Evolutionary conservation across 495 filamentous ascomycete genomes (phyloP).

Genomic region (Lineolata rhizophorae): DNA sequence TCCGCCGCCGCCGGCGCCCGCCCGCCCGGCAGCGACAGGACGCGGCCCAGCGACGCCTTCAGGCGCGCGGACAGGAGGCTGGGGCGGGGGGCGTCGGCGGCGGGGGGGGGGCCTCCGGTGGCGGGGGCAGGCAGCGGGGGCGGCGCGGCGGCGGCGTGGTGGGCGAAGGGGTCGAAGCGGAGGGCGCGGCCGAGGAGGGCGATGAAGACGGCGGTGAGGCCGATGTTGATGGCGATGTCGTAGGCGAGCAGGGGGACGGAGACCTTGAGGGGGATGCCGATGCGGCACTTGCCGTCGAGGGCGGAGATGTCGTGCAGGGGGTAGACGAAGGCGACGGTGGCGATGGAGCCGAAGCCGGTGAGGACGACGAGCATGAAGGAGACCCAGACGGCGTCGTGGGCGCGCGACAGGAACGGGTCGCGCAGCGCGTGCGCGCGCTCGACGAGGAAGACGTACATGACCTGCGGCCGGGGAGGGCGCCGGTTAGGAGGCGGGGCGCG

Average conservation of each 20-base stretch:
- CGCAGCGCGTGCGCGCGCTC: constrained; percentile 18
- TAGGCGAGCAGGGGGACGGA: constrained; percentile 16
- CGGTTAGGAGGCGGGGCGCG: not conserved
- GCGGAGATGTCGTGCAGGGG: constrained; percentile 11
- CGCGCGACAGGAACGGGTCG: constrained; percentile 4
- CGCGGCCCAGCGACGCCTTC: not conserved
- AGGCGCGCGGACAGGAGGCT: not conserved
- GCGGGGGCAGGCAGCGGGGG: too few relatives aligned
- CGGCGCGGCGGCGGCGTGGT: not conserved
- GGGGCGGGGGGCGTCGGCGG: not conserved
- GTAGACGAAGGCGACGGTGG: constrained; percentile 14
- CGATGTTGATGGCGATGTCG: constrained; percentile 16
- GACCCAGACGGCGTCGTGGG: constrained; percentile 13
- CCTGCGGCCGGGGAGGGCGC: not conserved
- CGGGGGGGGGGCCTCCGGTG: too few relatives aligned
- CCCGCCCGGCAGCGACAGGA: not conserved
- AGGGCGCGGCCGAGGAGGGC: constrained; percentile 10
- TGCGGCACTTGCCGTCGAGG: constrained; percentile 13
- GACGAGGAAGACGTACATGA: constrained; percentile 17
- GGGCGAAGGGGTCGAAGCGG: constrained; percentile 1
- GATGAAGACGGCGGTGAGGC: constrained; percentile 16
- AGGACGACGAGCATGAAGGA: constrained; percentile 12
- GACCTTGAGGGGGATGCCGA: constrained; percentile 16
- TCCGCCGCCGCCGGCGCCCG: not conserved
- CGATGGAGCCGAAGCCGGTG: constrained; percentile 16